These are phyloP conservation scores for Xylariaceae sp. DNA, from an alignment of 2,329 filamentous ascomycete genomes.

Conservation along the genomic window DNA sequence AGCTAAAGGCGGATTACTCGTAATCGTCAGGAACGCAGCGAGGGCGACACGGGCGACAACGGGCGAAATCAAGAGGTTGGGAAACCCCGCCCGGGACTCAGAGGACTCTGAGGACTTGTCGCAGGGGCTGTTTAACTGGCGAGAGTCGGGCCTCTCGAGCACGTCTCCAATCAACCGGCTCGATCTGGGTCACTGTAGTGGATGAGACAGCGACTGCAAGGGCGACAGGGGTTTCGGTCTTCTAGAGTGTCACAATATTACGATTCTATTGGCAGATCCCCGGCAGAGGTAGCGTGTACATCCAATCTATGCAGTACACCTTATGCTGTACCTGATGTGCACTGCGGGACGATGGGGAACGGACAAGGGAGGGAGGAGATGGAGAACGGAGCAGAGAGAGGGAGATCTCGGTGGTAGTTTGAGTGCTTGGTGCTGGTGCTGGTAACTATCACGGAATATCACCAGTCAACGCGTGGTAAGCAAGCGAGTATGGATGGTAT, in stretches of 20 bases:
- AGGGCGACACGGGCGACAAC: not conserved
- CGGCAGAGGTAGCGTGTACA: not conserved
- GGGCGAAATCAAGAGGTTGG: conserved; percentile 31
- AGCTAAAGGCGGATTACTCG: not conserved
- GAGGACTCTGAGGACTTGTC: not conserved
- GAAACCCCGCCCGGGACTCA: conserved; percentile 18
- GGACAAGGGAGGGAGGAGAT: not conserved
- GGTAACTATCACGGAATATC: not conserved
- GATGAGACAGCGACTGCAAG: conserved; percentile 18
- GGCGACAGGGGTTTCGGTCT: conserved; percentile 10
- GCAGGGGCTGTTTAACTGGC: conserved; percentile 12
- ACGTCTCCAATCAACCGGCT: conserved; percentile 17
- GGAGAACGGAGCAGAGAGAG: not conserved
- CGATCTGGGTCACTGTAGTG: conserved; percentile 17
- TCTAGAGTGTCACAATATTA: conserved; percentile 6
- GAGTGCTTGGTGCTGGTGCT: not conserved
- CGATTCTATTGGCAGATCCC: conserved; percentile 12
- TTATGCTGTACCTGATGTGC: not conserved
- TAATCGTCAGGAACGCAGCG: not conserved
- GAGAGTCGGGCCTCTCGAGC: conserved; percentile 6
- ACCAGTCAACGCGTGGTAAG: too few species aligned
- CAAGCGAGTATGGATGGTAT: not conserved
- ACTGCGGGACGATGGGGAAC: not conserved
- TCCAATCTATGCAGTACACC: conserved; percentile 1
- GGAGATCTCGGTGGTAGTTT: too few species aligned